phyloP scores from a whole-genome alignment of 2,329 filamentous ascomycete species.

The Chalara sp. region DNA sequence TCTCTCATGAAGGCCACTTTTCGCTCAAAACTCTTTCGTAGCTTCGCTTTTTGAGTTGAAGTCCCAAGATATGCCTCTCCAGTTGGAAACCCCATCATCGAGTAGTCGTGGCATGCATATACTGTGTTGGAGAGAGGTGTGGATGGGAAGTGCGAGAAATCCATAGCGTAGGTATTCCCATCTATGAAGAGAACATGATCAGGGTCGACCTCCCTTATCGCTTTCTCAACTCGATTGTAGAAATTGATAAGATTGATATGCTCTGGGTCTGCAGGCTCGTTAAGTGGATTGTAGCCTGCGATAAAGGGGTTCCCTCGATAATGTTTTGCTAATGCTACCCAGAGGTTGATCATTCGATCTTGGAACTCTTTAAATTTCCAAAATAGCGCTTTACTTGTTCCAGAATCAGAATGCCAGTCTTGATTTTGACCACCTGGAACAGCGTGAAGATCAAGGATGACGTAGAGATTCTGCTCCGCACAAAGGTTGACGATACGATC shows the following conservation, averaged over 20 bases:
- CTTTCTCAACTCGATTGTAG: constrained; percentile 33
- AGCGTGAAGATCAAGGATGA: constrained; percentile 37
- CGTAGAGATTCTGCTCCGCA: constrained; percentile 33
- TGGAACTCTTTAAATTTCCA: constrained; percentile 39
- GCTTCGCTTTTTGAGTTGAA: constrained; percentile 33
- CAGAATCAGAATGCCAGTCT: constrained; percentile 38
- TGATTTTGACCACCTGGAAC: constrained; percentile 39
- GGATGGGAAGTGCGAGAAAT: constrained; percentile 36
- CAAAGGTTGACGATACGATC: constrained; percentile 41
- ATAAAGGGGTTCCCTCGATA: constrained; percentile 34
- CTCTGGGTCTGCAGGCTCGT: constrained; percentile 26
- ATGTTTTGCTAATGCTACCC: constrained; percentile 32
- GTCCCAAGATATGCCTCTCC: constrained; percentile 35
- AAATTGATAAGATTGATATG: constrained; percentile 29
- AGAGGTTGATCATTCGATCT: constrained; percentile 35
- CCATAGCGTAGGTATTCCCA: constrained; percentile 46
- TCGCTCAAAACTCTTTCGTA: constrained; percentile 32
- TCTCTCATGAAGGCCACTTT: constrained; percentile 38
- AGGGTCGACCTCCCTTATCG: constrained; percentile 33
- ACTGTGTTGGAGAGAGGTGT: constrained; percentile 37
- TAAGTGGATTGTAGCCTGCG: constrained; percentile 22
- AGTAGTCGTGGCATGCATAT: constrained; percentile 47
- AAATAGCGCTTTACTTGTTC: constrained; percentile 32
- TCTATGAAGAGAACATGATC: constrained; percentile 44
- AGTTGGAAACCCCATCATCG: constrained; percentile 39